These are phyloP conservation scores for Chrysochromulina tobinii DNA, from an alignment of 78 protist species.

Conservation along the genomic window DNA sequence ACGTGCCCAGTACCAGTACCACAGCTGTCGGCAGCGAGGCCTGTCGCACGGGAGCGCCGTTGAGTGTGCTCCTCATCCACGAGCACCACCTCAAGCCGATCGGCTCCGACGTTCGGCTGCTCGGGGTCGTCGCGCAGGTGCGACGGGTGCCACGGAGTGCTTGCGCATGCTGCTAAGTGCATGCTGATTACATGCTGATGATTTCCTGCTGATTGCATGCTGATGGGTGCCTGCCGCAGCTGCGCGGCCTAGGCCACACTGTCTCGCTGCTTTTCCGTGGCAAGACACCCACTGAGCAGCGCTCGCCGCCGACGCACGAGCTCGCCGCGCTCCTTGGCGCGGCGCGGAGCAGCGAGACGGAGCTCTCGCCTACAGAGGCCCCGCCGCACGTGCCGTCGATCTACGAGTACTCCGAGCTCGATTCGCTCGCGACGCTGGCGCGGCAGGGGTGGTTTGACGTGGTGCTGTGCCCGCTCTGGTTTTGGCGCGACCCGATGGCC, in stretches of 20 bases:
- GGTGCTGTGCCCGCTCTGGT: conserved; percentile 7
- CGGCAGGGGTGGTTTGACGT: too few species aligned
- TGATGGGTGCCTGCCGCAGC: neutral
- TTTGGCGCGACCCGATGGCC: conserved; percentile 15
- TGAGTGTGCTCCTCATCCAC: neutral
- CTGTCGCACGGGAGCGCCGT: too few species aligned
- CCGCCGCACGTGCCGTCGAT: too few species aligned
- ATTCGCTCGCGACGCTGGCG: too few species aligned
- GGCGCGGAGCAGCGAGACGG: neutral
- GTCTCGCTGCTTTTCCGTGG: neutral
- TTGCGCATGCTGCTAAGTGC: too few species aligned
- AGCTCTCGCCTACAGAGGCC: too few species aligned
- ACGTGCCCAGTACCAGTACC: too few species aligned
- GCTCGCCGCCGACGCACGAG: neutral
- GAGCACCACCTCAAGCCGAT: conserved; percentile 24
- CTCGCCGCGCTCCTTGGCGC: neutral
- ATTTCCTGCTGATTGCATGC: too few species aligned
- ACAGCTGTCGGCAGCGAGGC: too few species aligned
- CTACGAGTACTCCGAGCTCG: too few species aligned
- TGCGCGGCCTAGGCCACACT: neutral
- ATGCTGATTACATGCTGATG: too few species aligned
- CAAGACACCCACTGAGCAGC: neutral
- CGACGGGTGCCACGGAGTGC: neutral
- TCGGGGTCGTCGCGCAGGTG: neutral
- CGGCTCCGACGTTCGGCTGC: conserved; percentile 19